Percentiles rank a stretch among this genome's conserved stretches.
Conservation (phyloP, 1,284 basidiomycete genomes). For the Heterobasidion occidentale region DNA sequence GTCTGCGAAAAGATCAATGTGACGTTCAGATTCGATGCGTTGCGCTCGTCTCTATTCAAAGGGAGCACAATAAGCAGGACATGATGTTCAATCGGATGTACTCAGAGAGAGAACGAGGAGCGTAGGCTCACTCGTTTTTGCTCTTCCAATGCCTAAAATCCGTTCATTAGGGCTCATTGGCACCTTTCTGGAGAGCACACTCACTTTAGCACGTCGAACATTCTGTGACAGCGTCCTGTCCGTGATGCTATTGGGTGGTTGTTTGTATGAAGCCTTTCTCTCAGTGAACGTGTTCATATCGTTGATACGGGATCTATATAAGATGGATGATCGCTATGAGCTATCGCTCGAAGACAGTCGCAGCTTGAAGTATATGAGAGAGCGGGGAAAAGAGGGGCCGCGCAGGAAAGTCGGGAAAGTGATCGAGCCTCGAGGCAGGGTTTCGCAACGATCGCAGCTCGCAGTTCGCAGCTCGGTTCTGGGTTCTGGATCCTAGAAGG, state of each 20-base stretch:
- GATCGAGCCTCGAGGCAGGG: too few species aligned
- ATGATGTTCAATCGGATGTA: conserved; percentile 3
- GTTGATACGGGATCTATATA: too few species aligned
- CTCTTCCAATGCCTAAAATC: conserved; percentile 58
- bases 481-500: too few species aligned
- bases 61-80: conserved; percentile 6
- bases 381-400: too few species aligned
- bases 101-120: conserved; percentile 5
- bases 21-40: conserved; percentile 56
- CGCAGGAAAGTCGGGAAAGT: too few species aligned
- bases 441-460: too few species aligned
- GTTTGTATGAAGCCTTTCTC: conserved; percentile 24
- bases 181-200: conserved; percentile 3
- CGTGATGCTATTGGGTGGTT: conserved; percentile 18
- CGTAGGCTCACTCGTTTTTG: conserved; percentile 60
- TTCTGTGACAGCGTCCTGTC: conserved; percentile 21
- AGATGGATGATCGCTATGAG: too few species aligned
- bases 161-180: background rate
- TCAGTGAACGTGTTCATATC: conserved; percentile 6
- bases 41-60: conserved; percentile 49
- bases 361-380: too few species aligned
- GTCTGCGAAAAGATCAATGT: conserved; percentile 58
- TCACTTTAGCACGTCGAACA: conserved; percentile 22
- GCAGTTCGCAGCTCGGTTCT: too few species aligned
- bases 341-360: too few species aligned